Evolutionary conservation across 2,329 filamentous ascomycete genomes (phyloP), one percentile per base, ranked within the genome.

Genomic region (Celoporthe dispersa): DNA sequence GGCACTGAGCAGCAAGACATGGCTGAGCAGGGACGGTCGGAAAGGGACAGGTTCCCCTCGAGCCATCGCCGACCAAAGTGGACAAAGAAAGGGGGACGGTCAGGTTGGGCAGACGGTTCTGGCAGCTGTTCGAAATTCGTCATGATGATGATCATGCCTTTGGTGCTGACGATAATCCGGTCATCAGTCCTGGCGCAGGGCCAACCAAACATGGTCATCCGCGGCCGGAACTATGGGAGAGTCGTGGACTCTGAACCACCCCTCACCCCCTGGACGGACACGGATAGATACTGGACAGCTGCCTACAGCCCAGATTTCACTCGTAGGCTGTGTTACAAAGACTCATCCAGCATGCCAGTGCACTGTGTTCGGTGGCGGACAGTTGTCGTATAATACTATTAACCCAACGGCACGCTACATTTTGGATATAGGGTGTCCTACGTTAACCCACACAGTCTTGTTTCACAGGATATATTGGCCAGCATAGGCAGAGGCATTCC

Each of bases 361-460:
- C 19, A 8, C 14, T 57, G 28, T 57, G 14, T 33, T 7, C 12
- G 19, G 53, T 16, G 53, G 53, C 53, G 28, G 53, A 31, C 53
- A 57, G 6, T 33, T 33, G 53, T 31, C 11, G 53, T 31, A 33
- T 33, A 60, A 11, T 39, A 39, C 33, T 60, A 12, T n/a, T 22
- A 9, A 60, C 14, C 33, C 57, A 60, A 37, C 57, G 57, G 31
- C 31, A 60, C 31, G 33, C 57, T 60, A 33, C 57, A 60, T 60
- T 35, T 60, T 37, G 22, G 33, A 14, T 14, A 60, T 60, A 60
- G 7, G 9, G 19, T 35, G 57, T 37, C 57, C 33, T 37, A 33
- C 57, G 33, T 57, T 33, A 16, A 31, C 28, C 53, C 14, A 33
- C 53, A 14, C 57, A 12, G 28, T 37, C 33, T 37, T 11, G 31